These are phyloP conservation scores for Boehmeria nivea DNA, from an alignment of 306 rosid genomes.

Conservation along the genomic window DNA sequence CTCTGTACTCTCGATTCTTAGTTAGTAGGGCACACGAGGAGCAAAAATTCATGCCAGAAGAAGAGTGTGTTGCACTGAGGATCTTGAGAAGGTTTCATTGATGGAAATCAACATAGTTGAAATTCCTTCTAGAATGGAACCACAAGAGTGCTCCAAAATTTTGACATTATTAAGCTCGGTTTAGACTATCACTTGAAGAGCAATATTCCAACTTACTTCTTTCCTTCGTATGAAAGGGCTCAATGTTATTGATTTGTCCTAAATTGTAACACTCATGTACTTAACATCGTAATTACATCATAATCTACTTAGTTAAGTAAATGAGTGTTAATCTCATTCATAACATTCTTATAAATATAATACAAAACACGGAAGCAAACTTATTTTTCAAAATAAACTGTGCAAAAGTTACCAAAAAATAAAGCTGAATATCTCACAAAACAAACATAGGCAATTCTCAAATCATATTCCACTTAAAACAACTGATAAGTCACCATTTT, in stretches of 20 bases:
- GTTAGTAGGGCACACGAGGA: not conserved
- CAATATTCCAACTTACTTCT: not conserved
- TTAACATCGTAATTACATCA: no score
- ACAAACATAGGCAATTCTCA: no score
- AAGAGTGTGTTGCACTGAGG: not conserved
- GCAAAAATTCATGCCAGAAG: not conserved
- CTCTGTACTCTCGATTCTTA: not conserved
- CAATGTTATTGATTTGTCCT: not conserved
- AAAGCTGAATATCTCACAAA: no score
- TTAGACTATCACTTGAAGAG: not conserved
- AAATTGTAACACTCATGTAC: no score
- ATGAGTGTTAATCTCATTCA: no score
- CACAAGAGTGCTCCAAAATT: constrained; percentile 9
- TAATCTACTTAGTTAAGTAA: no score
- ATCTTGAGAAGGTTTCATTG: constrained; percentile 5
- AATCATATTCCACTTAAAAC: no score
- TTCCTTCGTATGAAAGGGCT: not conserved
- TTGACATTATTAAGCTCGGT: not conserved
- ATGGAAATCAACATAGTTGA: not conserved
- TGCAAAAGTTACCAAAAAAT: no score
- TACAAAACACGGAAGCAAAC: no score
- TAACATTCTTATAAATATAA: no score
- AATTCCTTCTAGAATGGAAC: not conserved
- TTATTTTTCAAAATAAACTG: no score
- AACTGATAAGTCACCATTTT: no score